These are phyloP conservation scores for Zymoseptoria ardabiliae DNA, from an alignment of 2,329 filamentous ascomycete species.

Conservation along the genomic window DNA sequence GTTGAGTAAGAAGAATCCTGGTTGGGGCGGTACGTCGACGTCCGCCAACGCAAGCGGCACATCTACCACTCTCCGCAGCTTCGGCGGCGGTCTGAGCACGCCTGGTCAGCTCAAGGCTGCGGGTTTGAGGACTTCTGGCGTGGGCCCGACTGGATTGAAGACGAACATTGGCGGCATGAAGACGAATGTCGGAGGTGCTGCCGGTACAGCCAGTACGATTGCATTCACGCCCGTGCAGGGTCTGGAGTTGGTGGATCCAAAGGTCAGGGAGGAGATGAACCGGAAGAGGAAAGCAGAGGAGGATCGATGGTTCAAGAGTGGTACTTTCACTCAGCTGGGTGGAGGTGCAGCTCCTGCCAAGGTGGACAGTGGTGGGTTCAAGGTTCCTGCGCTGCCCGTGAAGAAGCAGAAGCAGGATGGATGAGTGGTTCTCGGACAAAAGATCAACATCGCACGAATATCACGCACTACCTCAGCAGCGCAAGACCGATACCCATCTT, in stretches of 20 bases:
- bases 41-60: slow-evolving; percentile 57
- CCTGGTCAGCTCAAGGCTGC: slow-evolving; percentile 66
- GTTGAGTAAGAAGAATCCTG: slow-evolving; percentile 88
- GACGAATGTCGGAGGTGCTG: slow-evolving; percentile 46
- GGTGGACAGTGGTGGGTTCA: slow-evolving; percentile 61
- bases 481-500: background rate
- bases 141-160: slow-evolving; percentile 46
- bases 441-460: background rate
- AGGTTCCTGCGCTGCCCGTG: slow-evolving; percentile 67
- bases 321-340: slow-evolving; percentile 88
- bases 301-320: slow-evolving; percentile 93
- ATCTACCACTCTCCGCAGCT: slow-evolving; percentile 73
- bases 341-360: slow-evolving; percentile 38
- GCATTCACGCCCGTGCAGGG: slow-evolving; percentile 94
- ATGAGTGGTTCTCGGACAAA: slow-evolving; percentile 6
- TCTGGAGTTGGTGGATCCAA: slow-evolving; percentile 89
- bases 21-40: slow-evolving; percentile 63
- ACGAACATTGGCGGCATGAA: slow-evolving; percentile 19
- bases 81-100: slow-evolving; percentile 58
- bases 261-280: slow-evolving; percentile 76
- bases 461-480: background rate
- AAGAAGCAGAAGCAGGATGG: slow-evolving; percentile 52
- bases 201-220: slow-evolving; percentile 62
- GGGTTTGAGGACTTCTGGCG: slow-evolving; percentile 73
- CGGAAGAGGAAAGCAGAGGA: slow-evolving; percentile 90